Percentiles rank a stretch among this genome's conserved stretches.
phyloP scores from a whole-genome alignment of 257 asterid species.

The Marsdenia floribunda region DNA sequence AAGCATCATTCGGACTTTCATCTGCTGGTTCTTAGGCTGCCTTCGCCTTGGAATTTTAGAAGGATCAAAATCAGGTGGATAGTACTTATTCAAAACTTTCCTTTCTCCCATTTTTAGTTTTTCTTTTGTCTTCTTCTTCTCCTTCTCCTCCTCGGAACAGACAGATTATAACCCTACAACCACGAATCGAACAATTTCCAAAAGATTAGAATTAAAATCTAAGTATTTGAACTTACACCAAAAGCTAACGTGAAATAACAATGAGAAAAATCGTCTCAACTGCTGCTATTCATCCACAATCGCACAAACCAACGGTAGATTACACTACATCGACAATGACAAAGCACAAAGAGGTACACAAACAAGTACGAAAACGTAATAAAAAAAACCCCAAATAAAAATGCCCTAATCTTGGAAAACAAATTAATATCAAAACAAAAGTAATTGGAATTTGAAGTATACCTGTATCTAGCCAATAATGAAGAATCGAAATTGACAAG shows the following conservation, averaged over 20 bases:
- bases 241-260: not conserved
- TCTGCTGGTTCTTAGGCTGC: slow-evolving; percentile 73
- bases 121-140: not conserved
- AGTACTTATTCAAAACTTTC: slow-evolving; percentile 80
- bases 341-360: not conserved
- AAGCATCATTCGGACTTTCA: slow-evolving; percentile 86
- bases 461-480: no score
- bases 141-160: not conserved
- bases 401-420: no score
- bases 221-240: not conserved
- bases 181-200: not conserved
- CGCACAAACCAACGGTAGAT: not conserved
- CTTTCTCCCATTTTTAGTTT: slow-evolving; percentile 69
- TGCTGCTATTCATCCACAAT: not conserved
- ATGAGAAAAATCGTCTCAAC: not conserved
- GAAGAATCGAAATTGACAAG: no score
- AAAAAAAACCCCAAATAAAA: no score
- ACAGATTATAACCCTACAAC: not conserved
- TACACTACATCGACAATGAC: not conserved
- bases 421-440: no score
- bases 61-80: slow-evolving; percentile 95
- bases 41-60: slow-evolving; percentile 80
- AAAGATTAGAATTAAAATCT: not conserved
- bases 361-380: not conserved
- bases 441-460: no score